These are phyloP conservation scores for Meyerozyma athensensis DNA, from an alignment of 1,139 yeast species.

Conservation along the genomic window DNA sequence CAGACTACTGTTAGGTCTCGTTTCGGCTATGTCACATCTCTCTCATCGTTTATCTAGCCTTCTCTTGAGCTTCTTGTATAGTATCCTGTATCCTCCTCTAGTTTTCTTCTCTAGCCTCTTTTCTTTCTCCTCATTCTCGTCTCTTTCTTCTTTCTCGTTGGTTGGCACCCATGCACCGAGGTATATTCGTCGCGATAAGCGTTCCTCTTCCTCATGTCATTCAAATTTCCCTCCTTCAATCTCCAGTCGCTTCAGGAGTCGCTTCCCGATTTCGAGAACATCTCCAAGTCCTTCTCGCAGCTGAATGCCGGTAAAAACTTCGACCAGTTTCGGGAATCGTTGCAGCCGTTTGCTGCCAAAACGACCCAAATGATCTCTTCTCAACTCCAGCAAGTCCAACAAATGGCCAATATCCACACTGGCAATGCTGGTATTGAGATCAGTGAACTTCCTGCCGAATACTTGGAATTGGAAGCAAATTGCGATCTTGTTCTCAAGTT, in stretches of 20 bases:
- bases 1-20: too few species aligned
- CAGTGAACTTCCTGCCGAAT: constrained; percentile 70
- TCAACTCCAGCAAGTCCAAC: constrained; percentile 43
- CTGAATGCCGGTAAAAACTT: constrained; percentile 37
- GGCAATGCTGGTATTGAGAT: constrained; percentile 30
- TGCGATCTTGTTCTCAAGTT: constrained; percentile 59
- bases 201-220: constrained; percentile 33
- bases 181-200: too few species aligned
- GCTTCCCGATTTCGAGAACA: constrained; percentile 31
- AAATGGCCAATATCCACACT: constrained; percentile 28
- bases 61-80: too few species aligned
- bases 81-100: neutral
- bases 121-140: neutral
- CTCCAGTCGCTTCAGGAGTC: constrained; percentile 46
- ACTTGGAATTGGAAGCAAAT: constrained; percentile 58
- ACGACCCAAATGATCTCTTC: constrained; percentile 34
- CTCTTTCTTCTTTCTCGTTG: too few species aligned
- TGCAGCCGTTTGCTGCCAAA: constrained; percentile 42
- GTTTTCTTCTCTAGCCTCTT: neutral
- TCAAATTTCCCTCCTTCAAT: constrained; percentile 45
- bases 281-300: constrained; percentile 37
- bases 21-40: too few species aligned
- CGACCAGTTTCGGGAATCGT: constrained; percentile 36
- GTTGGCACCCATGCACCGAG: too few species aligned
- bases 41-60: too few species aligned